These are phyloP conservation scores for Pythium aphanidermatum DNA, from an alignment of 352 stramenopile species.

Conservation along the genomic window DNA sequence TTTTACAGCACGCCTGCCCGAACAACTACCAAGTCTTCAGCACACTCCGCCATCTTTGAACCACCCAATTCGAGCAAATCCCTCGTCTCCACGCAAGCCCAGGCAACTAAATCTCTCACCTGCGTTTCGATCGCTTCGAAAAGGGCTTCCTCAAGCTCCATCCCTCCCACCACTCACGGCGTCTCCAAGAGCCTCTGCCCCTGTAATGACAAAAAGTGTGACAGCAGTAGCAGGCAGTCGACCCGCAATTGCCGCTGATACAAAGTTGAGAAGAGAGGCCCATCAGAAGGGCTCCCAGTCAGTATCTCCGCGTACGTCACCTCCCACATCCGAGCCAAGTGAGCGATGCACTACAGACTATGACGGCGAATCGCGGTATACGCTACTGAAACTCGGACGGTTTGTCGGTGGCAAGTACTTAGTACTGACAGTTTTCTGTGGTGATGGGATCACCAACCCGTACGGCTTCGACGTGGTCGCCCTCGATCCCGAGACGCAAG, in stretches of 20 bases:
- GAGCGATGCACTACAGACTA: not conserved
- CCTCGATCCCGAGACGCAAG: slow-evolving; percentile 33
- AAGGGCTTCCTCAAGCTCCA: slow-evolving; percentile 58
- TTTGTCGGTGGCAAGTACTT: slow-evolving; percentile 64
- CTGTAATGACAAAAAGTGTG: slow-evolving; percentile 6
- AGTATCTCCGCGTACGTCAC: no score
- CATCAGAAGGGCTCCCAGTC: no score
- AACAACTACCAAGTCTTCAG: slow-evolving; percentile 14
- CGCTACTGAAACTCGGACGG: slow-evolving; percentile 54
- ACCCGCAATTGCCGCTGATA: no score
- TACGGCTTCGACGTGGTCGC: slow-evolving; percentile 70
- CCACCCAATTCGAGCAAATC: slow-evolving; percentile 53
- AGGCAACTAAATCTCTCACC: slow-evolving; percentile 53
- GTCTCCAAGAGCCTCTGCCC: slow-evolving; percentile 4
- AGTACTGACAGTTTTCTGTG: slow-evolving; percentile 59
- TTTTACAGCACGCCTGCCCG: slow-evolving; percentile 10
- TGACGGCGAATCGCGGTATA: slow-evolving; percentile 32
- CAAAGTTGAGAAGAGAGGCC: no score
- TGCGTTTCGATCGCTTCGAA: slow-evolving; percentile 58
- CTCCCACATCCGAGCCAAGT: not conserved
- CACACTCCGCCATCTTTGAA: slow-evolving; percentile 9
- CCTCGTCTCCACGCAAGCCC: slow-evolving; percentile 41
- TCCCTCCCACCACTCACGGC: slow-evolving; percentile 49
- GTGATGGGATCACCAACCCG: slow-evolving; percentile 52
- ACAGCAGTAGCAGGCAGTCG: slow-evolving; percentile 4